Evolutionary conservation across 78 protist genomes (phyloP), one percentile per base, ranked within the genome.

Genomic region (Dictyostelium intermedium): DNA sequence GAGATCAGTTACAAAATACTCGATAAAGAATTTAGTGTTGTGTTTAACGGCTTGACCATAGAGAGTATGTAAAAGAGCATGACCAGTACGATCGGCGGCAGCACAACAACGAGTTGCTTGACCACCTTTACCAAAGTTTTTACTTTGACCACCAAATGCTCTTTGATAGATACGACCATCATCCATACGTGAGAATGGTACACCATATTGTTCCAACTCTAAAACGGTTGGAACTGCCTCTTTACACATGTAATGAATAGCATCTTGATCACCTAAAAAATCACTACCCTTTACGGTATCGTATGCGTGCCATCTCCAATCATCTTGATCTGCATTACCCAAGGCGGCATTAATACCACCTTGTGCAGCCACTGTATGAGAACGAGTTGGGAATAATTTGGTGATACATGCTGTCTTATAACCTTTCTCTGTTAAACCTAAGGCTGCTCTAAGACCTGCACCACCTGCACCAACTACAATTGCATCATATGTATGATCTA

Each of bases 401-500:
- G 99, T 86, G 66, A 99, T 91, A 94, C 99, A 99, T 8, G 99
- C 99, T 1, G 97, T 95, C 66, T 97, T 96, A 92, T 95, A 97
- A 32, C 99, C 99, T 20, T 95, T 89, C 72, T 97, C 96, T 23
- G 98, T 97, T 32, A 98, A 95, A 20, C 99, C 99, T 37, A 98
- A 92, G 30, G 99, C 99, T 0, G 99, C 99, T 34, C 99, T 98
- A 20, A 99, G 97, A 10, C 99, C 99, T 2, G 99, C 99, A 43
- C 99, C 99, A n/a, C 99, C 99, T 13, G 99, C 99, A 73, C 99
- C 99, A 14, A 99, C 99, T 5, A 99, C 99, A 27, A 99, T 96
- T 16, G 98, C 99, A 79, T 99, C 99, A 78, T 96, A 99, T 45
- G 95, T 91, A 95, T 99, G 99, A 86, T 99, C 99, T 16, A 98